Conservation (phyloP, 2,329 filamentous ascomycete genomes). For the Colletotrichum magnum region DNA sequence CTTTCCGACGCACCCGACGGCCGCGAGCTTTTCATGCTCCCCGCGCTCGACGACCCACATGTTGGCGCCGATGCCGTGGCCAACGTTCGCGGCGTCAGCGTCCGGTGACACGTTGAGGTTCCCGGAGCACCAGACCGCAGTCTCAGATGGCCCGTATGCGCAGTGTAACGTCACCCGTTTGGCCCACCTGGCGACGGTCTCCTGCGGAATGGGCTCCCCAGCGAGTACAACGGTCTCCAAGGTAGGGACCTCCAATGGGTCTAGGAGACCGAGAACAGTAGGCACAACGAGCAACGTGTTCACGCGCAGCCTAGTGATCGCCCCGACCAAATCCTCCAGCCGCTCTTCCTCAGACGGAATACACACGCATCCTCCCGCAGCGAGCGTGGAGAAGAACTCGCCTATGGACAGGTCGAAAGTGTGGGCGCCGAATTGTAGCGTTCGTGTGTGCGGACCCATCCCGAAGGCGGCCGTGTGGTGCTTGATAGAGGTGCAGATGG, state of each 20-base stretch:
- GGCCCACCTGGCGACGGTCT: neutral
- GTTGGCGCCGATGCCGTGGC: slow-evolving; percentile 1
- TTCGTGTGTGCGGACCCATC: no score
- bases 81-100: no score
- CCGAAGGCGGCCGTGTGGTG: slow-evolving; percentile 42
- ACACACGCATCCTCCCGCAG: slow-evolving; percentile 53
- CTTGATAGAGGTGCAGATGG: slow-evolving; percentile 1
- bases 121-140: slow-evolving; percentile 12
- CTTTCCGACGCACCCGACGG: slow-evolving; percentile 42
- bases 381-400: slow-evolving; percentile 53
- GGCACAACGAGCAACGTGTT: slow-evolving; percentile 38
- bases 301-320: slow-evolving; percentile 32
- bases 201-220: slow-evolving; percentile 34
- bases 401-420: slow-evolving; percentile 54
- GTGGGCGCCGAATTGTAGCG: slow-evolving; percentile 48
- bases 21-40: slow-evolving; percentile 37
- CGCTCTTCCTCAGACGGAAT: slow-evolving; percentile 37
- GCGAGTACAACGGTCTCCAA: slow-evolving; percentile 14
- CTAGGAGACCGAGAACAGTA: slow-evolving; percentile 34
- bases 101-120: no score
- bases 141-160: slow-evolving; percentile 29
- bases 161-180: neutral
- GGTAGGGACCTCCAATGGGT: slow-evolving; percentile 1
- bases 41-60: slow-evolving; percentile 42
- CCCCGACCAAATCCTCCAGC: slow-evolving; percentile 40